Conservation (phyloP, 306 rosid genomes). For the Begonia loranthoides region DNA sequence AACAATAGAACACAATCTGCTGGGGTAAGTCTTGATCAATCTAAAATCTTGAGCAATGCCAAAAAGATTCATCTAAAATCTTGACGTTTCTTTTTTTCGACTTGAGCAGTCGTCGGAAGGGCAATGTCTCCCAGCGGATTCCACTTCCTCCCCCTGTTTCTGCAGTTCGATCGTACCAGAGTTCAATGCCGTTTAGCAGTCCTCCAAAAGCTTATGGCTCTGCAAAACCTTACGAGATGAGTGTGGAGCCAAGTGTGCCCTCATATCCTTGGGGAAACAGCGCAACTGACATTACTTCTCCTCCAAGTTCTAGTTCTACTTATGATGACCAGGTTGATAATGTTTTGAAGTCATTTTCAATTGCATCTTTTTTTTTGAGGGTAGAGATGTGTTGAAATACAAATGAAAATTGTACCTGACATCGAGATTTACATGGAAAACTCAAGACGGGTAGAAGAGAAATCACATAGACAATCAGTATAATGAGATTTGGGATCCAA, state of each 20-base stretch:
- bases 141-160: slow-evolving; percentile 62
- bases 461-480: too few relatives aligned
- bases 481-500: too few relatives aligned
- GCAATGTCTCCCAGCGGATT: slow-evolving; percentile 52
- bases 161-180: neutral
- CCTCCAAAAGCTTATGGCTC: slow-evolving; percentile 9
- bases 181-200: slow-evolving; percentile 28
- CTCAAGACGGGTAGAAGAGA: too few relatives aligned
- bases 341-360: slow-evolving; percentile 3
- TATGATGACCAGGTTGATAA: slow-evolving; percentile 55
- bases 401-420: too few relatives aligned
- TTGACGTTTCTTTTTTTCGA: slow-evolving; percentile 10
- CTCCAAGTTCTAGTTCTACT: slow-evolving; percentile 47
- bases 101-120: slow-evolving; percentile 27
- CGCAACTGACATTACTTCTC: slow-evolving; percentile 60
- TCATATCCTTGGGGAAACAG: slow-evolving; percentile 22
- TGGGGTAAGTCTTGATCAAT: slow-evolving; percentile 38
- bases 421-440: too few relatives aligned
- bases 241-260: slow-evolving; percentile 45
- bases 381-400: too few relatives aligned
- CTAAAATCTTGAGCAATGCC: too few relatives aligned
- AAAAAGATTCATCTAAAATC: neutral
- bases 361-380: neutral
- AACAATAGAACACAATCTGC: slow-evolving; percentile 52
- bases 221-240: slow-evolving; percentile 31